phyloP scores from a whole-genome alignment of 1,139 yeast species.

The Debaryomyces nepalensis region DNA sequence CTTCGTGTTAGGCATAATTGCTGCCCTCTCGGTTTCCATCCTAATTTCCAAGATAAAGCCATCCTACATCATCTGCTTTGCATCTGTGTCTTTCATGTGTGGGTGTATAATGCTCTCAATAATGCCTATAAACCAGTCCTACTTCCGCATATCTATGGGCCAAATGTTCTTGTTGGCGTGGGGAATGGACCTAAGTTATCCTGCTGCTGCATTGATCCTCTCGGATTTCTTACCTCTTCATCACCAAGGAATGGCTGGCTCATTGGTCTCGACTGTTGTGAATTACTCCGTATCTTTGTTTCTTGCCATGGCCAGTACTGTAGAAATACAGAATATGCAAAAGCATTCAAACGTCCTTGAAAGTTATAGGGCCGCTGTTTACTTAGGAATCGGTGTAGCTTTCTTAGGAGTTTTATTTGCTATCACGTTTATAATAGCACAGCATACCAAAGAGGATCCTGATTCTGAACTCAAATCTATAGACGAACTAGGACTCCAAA shows the following conservation, averaged over 20 bases:
- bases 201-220: constrained; percentile 57
- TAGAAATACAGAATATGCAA: constrained; percentile 43
- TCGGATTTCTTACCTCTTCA: constrained; percentile 54
- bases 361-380: constrained; percentile 51
- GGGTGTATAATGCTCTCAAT: constrained; percentile 53
- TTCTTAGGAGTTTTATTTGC: constrained; percentile 39
- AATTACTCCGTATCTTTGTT: constrained; percentile 59
- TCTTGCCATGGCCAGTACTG: constrained; percentile 55
- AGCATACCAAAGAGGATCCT: constrained; percentile 17
- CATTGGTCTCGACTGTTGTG: constrained; percentile 56
- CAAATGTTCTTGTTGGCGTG: constrained; percentile 54
- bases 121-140: constrained; percentile 54
- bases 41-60: constrained; percentile 49
- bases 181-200: constrained; percentile 66
- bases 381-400: constrained; percentile 45
- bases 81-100: constrained; percentile 50
- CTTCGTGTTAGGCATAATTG: constrained; percentile 49
- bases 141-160: constrained; percentile 50
- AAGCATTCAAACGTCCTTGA: constrained; percentile 28
- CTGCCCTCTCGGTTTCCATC: constrained; percentile 48
- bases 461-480: constrained; percentile 18
- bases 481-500: neutral
- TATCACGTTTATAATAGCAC: constrained; percentile 34
- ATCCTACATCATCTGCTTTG: constrained; percentile 45
- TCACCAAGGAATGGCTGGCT: constrained; percentile 66